Evolutionary conservation across 768 basidiomycete species (phyloP), one percentile per base, ranked within the genome.

Genomic region (Boletus coccyginus): DNA sequence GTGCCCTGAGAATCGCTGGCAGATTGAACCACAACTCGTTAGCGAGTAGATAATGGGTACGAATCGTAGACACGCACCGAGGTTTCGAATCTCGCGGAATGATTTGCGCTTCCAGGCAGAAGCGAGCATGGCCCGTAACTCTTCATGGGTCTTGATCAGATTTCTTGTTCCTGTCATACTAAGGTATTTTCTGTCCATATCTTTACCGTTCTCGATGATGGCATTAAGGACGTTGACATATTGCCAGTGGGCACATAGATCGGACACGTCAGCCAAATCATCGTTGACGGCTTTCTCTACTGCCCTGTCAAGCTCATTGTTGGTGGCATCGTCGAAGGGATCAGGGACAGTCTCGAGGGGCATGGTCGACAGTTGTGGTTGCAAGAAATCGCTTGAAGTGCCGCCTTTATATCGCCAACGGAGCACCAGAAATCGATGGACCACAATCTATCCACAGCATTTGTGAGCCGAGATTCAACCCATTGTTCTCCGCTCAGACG

Each of bases 71-170:
- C 8, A 36, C 50, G 7, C 1, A 59, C 58, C 50, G 3, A 59
- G 55, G 42, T 48, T 59, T 21, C 55, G 50, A 49, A 59, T 57
- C 6, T 57, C 42, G 47, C 39, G 32, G 13, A 46, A 53, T 9
- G 50, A 50, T 24, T 35, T 57, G 5, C 9, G 16, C n/a, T 10
- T 5, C 55, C 58, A 58, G 8, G 58, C 58, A 2, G 43, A 31
- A 1, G 4, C 3, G 0, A 58, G 56, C 42, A 53, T 38, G 1
- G 1, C 9, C 0, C 11, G 14, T 9, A 59, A 24, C 3, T 48
- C 55, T 7, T 7, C 46, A 12, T 59, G 8, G n/a, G 29, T 17
- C 0, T 40, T n/a, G 14, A 59, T 24, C 31, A 52, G 7, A 1
- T 13, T 16, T 12, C 3, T 12, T 1, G 8, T 39, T 5, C 46